A percentile compares a stretch with the other conserved stretches of the same genome.
Evolutionary conservation across 1,284 basidiomycete species (phyloP).

Genomic region (Pterulicium gracile): DNA sequence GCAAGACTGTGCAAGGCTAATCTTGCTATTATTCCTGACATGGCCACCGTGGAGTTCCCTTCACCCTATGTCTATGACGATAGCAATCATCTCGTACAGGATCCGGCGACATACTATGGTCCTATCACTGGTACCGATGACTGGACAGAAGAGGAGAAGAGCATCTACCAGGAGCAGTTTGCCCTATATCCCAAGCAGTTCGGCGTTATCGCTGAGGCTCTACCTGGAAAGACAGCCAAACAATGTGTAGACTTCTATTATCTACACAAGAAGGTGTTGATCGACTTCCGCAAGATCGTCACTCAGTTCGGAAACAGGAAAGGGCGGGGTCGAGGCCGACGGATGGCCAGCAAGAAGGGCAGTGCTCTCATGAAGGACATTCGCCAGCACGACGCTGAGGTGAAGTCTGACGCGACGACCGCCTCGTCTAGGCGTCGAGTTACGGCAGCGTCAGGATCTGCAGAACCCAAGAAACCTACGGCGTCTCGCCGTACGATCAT

Average conservation of each 20-base stretch:
- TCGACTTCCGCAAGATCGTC: constrained; percentile 77
- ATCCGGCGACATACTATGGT: constrained; percentile 74
- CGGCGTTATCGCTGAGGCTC: constrained; percentile 70
- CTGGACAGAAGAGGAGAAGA: constrained; percentile 85
- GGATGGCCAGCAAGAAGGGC: constrained; percentile 60
- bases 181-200: constrained; percentile 90
- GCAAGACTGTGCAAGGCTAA: constrained; percentile 80
- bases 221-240: constrained; percentile 78
- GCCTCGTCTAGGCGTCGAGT: constrained; percentile 21
- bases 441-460: constrained; percentile 28
- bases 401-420: constrained; percentile 27
- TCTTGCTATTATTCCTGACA: constrained; percentile 87
- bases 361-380: constrained; percentile 75
- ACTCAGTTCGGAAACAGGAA: constrained; percentile 56
- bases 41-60: constrained; percentile 67
- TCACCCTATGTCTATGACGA: constrained; percentile 67
- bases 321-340: constrained; percentile 37
- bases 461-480: not conserved
- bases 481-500: not conserved
- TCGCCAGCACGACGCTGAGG: constrained; percentile 62
- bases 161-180: constrained; percentile 74
- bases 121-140: constrained; percentile 61
- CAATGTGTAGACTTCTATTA: constrained; percentile 96
- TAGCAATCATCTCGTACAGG: constrained; percentile 70
- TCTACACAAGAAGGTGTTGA: constrained; percentile 81